Evolutionary conservation across 164 flowering plant species (phyloP), one percentile per base, ranked within the genome.

Genomic region (Berberis vulgaris): DNA sequence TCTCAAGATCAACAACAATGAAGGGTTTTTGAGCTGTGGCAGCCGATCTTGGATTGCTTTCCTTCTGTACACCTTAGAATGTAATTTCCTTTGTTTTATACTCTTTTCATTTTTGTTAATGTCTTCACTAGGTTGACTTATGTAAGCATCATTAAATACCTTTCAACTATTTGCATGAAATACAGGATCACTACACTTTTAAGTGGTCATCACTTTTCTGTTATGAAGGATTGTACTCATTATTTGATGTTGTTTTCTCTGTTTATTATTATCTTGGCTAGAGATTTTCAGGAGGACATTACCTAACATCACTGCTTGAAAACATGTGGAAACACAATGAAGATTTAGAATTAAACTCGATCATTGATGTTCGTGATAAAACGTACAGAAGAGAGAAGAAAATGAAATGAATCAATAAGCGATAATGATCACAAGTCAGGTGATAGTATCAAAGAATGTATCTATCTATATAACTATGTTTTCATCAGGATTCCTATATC

Each of bases 1-100:
- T 61, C 63, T 41, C 69, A 71, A 71, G 58, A 71, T 43, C 54
- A 52, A 65, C 65, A 26, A 26, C 26, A 44, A 42, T 65, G 61
- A 71, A 7, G 49, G 49, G 45, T 49, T 50, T 49, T 53, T n/a
- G 43, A 45, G 12, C 4, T 53, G 58, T 43, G 5, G 47, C 57
- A 10, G 45, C 52, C 60, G 38, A 5, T 65, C 53, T 53, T 41
- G 53, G 42, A 41, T 8, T 11, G 2, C 10, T 47, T 44, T 10
- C 41, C 47, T 41, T 12, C 10, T 63, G 26, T 55, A 4, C 41
- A 38, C 26, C 26, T 55, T 55, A 41, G 7, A 43, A 58, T 59
- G 57, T 58, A 58, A 57, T 8, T 55, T 26, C 8, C 41, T 45
- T 39, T 45, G 6, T 7, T 46, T 47, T 42, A 6, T 10, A 57